Conservation (phyloP, 257 asterid species). For the Jacaranda copaia region DNA sequence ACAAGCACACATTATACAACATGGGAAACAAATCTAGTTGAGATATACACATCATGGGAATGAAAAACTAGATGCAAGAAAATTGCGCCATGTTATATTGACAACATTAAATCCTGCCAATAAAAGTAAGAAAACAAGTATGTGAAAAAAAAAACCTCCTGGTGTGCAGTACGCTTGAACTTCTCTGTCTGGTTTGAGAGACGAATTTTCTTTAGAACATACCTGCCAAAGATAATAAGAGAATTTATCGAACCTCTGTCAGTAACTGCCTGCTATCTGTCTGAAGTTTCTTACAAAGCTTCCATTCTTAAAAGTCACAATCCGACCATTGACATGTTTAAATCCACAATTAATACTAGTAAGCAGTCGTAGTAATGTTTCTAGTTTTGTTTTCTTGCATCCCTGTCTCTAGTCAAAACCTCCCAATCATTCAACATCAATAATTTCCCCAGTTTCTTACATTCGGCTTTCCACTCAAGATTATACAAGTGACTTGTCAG, state of each 20-base stretch:
- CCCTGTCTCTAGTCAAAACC: background rate
- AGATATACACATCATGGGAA: background rate
- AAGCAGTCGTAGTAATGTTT: background rate
- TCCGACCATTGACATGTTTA: background rate
- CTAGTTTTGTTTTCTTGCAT: background rate
- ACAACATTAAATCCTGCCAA: background rate
- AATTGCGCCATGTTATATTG: background rate
- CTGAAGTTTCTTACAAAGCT: background rate
- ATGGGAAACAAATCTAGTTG: background rate
- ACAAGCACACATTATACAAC: background rate
- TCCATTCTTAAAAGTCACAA: background rate
- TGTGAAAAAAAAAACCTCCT: slow-evolving; percentile 68
- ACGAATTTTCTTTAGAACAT: slow-evolving; percentile 84
- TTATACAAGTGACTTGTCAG: background rate
- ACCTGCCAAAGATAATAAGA: slow-evolving; percentile 51
- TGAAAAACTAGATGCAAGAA: background rate
- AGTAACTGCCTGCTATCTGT: background rate
- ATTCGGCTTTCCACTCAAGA: background rate
- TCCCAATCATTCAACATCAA: background rate
- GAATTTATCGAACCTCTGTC: slow-evolving; percentile 10
- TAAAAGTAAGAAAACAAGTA: slow-evolving; percentile 17
- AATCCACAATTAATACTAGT: background rate
- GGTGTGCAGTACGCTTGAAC: slow-evolving; percentile 77
- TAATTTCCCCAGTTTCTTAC: slow-evolving; percentile 1
- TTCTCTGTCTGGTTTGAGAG: slow-evolving; percentile 80